Percentiles rank a stretch among this genome's conserved stretches.
Conservation (phyloP, 495 filamentous ascomycete species). For the Sordaria brevicollis region DNA sequence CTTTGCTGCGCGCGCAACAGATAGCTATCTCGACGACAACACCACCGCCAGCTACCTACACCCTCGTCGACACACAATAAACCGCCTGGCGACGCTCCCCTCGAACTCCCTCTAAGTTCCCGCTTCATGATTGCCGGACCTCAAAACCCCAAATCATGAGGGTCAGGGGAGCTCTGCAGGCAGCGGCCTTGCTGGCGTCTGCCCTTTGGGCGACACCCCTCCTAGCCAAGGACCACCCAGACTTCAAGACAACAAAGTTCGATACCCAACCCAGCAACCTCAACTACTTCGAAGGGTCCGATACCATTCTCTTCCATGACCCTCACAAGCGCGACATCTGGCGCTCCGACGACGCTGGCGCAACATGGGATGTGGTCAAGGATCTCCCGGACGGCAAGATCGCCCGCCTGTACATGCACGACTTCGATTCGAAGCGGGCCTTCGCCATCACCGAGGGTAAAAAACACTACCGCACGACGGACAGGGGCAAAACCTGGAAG, state of each 20-base stretch:
- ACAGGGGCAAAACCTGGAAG: constrained; percentile 72
- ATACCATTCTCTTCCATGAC: constrained; percentile 62
- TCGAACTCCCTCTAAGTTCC: neutral
- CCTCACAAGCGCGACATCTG: constrained; percentile 43
- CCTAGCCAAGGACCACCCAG: constrained; percentile 38
- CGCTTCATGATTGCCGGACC: constrained; percentile 18
- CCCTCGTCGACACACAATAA: neutral
- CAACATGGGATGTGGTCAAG: constrained; percentile 55
- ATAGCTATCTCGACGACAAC: neutral
- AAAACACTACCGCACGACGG: constrained; percentile 67
- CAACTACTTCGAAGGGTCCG: constrained; percentile 78
- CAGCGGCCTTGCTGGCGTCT: constrained; percentile 30
- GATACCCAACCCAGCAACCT: constrained; percentile 50
- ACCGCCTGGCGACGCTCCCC: neutral
- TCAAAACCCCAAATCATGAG: constrained; percentile 28
- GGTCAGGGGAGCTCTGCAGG: constrained; percentile 33
- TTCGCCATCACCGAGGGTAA: constrained; percentile 59
- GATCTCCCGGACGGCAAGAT: constrained; percentile 53
- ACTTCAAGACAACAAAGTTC: constrained; percentile 43
- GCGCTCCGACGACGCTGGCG: constrained; percentile 69
- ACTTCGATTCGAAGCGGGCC: constrained; percentile 65
- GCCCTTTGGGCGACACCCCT: constrained; percentile 29
- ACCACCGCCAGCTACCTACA: neutral
- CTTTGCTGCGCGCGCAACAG: neutral
- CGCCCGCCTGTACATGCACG: constrained; percentile 55